These are phyloP conservation scores for Globisporangium barbulae DNA, from an alignment of 352 stramenopile genomes.

Conservation along the genomic window DNA sequence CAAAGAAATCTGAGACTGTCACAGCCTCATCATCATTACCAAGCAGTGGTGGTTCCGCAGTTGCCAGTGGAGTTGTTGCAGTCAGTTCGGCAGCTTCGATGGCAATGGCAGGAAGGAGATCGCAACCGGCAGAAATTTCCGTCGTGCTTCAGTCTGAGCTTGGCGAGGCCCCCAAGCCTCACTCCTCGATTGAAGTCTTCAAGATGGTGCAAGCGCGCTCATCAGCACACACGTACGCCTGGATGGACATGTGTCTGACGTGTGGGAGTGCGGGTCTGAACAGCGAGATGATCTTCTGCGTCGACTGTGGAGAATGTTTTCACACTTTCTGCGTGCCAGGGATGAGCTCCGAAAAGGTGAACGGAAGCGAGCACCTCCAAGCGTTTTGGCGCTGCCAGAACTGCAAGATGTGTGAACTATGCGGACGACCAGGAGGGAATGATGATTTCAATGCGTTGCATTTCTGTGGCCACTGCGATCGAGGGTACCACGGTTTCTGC, in stretches of 20 bases:
- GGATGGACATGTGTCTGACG: conserved; percentile 90
- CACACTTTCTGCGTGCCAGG: conserved; percentile 90
- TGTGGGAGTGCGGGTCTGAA: conserved; percentile 86
- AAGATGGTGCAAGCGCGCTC: conserved; percentile 70
- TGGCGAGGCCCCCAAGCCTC: conserved; percentile 39
- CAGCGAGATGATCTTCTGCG: conserved; percentile 91
- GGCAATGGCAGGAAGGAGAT: conserved; percentile 6
- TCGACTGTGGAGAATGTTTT: conserved; percentile 95
- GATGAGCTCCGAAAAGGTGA: conserved; percentile 29
- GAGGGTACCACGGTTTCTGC: conserved; percentile 53
- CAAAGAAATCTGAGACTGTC: neutral
- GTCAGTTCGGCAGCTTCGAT: neutral
- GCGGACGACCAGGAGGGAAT: conserved; percentile 49
- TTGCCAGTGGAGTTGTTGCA: neutral
- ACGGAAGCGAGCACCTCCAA: conserved; percentile 49
- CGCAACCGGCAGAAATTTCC: neutral
- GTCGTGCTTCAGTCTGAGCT: conserved; percentile 67
- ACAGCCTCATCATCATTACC: conserved; percentile 5
- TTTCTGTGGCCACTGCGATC: conserved; percentile 47
- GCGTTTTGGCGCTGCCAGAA: conserved; percentile 92
- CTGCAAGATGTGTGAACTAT: conserved; percentile 96
- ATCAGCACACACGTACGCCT: conserved; percentile 84
- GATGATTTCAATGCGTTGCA: conserved; percentile 24
- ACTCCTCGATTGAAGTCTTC: conserved; percentile 67
- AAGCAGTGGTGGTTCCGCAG: neutral